These are phyloP conservation scores for Paxillus rubicundulus DNA, from an alignment of 768 basidiomycete species.

Conservation along the genomic window DNA sequence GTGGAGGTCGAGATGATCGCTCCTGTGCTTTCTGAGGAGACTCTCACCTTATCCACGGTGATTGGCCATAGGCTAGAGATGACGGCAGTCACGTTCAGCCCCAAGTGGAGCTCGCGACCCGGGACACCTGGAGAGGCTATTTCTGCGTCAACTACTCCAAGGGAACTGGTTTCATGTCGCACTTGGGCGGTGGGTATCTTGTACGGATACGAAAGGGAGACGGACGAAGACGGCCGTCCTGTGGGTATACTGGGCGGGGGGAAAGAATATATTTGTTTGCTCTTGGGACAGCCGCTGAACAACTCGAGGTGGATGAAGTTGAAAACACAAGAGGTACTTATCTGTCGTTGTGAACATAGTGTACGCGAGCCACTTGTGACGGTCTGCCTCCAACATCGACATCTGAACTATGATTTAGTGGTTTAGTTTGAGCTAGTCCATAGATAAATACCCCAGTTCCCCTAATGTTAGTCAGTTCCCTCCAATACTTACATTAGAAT, in stretches of 20 bases:
- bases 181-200: neutral
- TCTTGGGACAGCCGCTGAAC: neutral
- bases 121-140: neutral
- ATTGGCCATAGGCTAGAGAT: neutral
- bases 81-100: neutral
- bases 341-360: neutral
- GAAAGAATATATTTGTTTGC: neutral
- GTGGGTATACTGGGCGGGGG: neutral
- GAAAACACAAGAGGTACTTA: neutral
- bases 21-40: neutral
- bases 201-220: neutral
- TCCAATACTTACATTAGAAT: no score
- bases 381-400: neutral
- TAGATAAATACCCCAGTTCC: no score
- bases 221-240: neutral
- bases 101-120: neutral
- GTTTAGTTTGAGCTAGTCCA: no score
- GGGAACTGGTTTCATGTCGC: neutral
- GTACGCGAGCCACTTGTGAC: neutral
- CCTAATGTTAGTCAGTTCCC: no score
- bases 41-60: neutral
- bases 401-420: neutral
- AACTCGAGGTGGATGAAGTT: neutral
- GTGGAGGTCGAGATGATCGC: neutral
- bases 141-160: neutral